Percentiles rank a stretch among this genome's conserved stretches.
Conservation (phyloP, 2,329 filamentous ascomycete genomes). For the Fusarium sp. region DNA sequence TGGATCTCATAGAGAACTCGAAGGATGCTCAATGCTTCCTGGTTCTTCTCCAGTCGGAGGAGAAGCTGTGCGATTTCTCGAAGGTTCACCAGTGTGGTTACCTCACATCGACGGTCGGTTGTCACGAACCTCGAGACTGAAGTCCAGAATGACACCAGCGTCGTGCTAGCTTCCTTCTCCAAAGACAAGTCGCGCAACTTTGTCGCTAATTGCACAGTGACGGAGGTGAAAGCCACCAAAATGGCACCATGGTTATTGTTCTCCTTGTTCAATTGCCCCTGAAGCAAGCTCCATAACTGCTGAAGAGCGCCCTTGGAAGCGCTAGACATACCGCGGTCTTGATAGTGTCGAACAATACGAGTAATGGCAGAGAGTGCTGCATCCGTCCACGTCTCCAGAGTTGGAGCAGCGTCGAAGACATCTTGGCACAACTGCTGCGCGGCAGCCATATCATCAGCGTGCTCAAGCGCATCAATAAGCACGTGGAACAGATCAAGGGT, state of each 20-base stretch:
- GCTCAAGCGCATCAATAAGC: constrained; percentile 2
- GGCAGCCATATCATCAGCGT: background rate
- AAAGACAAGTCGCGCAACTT: background rate
- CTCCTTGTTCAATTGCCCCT: background rate
- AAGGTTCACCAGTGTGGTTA: background rate
- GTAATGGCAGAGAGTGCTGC: background rate
- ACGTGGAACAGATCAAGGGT: background rate
- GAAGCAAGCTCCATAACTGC: background rate
- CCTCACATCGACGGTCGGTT: background rate
- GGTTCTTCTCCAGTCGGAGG: background rate
- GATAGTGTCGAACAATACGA: constrained; percentile 1
- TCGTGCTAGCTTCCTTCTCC: background rate
- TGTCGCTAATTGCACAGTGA: rapidly evolving
- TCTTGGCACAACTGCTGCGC: background rate
- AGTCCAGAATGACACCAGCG: background rate
- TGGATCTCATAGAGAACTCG: background rate
- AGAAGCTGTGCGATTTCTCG: constrained; percentile 2
- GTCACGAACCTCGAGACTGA: background rate
- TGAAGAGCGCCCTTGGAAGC: background rate
- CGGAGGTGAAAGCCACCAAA: background rate
- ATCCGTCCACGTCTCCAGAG: background rate
- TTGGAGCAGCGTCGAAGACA: background rate
- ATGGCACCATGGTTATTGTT: background rate
- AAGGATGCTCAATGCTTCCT: background rate
- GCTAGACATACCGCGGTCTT: constrained; percentile 4